Percentiles rank a stretch among this genome's conserved stretches.
These are phyloP conservation scores for Mycena galopus DNA, from an alignment of 768 basidiomycete species.

Conservation along the genomic window DNA sequence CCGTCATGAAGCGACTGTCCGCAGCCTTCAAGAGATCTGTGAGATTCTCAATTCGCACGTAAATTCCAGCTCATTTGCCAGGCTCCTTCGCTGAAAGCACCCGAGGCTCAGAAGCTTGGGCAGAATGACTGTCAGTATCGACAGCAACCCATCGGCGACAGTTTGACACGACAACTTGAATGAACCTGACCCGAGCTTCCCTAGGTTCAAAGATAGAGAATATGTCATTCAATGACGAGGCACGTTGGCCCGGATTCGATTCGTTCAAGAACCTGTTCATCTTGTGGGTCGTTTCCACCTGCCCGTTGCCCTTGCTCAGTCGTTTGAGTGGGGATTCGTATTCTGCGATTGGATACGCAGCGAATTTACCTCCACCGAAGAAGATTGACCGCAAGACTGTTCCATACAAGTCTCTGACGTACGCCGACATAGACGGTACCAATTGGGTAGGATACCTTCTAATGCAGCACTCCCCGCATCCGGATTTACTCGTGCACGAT, in stretches of 20 bases:
- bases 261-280: slow-evolving; percentile 60
- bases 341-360: slow-evolving; percentile 55
- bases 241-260: slow-evolving; percentile 59
- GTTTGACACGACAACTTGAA: neutral
- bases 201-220: slow-evolving; percentile 8
- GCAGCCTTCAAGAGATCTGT: neutral
- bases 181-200: neutral
- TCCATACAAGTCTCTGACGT: slow-evolving; percentile 63
- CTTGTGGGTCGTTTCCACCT: slow-evolving; percentile 57
- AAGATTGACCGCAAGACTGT: slow-evolving; percentile 62
- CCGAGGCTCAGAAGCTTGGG: neutral
- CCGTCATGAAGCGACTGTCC: slow-evolving; percentile 3
- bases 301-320: neutral
- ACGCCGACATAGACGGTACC: slow-evolving; percentile 58
- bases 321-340: slow-evolving; percentile 72
- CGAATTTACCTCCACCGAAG: slow-evolving; percentile 48
- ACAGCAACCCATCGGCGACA: neutral
- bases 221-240: slow-evolving; percentile 8
- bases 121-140: neutral
- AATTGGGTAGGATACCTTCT: slow-evolving; percentile 78
- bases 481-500: slow-evolving; percentile 65
- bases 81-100: neutral
- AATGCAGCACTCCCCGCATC: slow-evolving; percentile 55
- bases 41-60: neutral
- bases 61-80: neutral